A percentile compares a stretch with the other conserved stretches of the same genome.
phyloP scores from a whole-genome alignment of 257 asterid species.

The Catharanthus roseus region DNA sequence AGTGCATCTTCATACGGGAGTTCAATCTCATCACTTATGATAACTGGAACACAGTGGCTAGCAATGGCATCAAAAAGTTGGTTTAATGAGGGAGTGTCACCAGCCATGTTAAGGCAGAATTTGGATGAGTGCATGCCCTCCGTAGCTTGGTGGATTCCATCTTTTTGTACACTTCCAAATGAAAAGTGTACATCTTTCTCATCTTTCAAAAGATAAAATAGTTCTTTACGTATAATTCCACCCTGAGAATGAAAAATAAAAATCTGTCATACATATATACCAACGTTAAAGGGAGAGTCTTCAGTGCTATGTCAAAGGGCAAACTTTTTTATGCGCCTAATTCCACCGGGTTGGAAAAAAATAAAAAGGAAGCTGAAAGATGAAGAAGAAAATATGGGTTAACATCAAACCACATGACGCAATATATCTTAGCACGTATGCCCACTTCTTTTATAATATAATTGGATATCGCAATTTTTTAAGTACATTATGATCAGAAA shows the following conservation, averaged over 20 bases:
- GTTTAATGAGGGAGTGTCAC: slow-evolving; percentile 83
- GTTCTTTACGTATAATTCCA: slow-evolving; percentile 58
- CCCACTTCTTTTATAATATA: background rate
- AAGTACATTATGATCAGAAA: background rate
- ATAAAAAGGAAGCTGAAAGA: background rate
- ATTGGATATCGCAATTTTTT: background rate
- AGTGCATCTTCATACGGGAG: slow-evolving; percentile 71
- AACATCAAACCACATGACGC: background rate
- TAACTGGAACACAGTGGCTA: slow-evolving; percentile 75
- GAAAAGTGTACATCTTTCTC: slow-evolving; percentile 73
- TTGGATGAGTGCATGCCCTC: slow-evolving; percentile 63
- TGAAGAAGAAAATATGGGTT: background rate
- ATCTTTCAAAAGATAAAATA: slow-evolving; percentile 50
- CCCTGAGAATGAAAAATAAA: slow-evolving; percentile 43
- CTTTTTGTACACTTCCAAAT: slow-evolving; percentile 54
- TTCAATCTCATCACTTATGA: slow-evolving; percentile 71
- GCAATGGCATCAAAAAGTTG: slow-evolving; percentile 79
- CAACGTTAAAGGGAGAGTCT: no score
- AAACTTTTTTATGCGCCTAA: no score
- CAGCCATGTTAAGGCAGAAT: slow-evolving; percentile 81
- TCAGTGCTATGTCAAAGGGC: no score
- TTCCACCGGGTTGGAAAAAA: no score
- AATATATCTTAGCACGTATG: background rate
- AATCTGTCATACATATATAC: no score
- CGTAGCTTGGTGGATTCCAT: slow-evolving; percentile 51